A percentile compares a stretch with the other conserved stretches of the same genome.
These are phyloP conservation scores for Raffaelea ambrosiae DNA, from an alignment of 2,329 filamentous ascomycete genomes.

Conservation along the genomic window DNA sequence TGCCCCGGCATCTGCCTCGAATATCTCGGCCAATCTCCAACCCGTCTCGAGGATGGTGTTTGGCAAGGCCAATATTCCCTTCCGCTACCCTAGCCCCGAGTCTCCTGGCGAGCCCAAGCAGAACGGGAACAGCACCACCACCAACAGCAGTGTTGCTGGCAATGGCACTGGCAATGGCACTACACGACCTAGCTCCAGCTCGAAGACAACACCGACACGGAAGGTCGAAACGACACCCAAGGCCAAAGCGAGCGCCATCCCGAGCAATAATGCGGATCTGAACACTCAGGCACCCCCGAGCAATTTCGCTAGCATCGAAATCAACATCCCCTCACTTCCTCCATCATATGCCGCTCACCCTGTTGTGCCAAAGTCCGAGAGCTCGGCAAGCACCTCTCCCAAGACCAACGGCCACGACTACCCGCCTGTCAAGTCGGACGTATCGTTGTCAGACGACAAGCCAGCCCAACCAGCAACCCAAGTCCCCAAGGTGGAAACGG, in stretches of 20 bases:
- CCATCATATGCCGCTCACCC: conserved; percentile 1
- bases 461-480: not conserved
- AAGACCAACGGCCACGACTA: conserved; percentile 1
- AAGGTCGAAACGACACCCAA: conserved; percentile 19
- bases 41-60: conserved; percentile 42
- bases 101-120: conserved; percentile 13
- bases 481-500: not conserved
- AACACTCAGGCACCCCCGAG: conserved; percentile 23
- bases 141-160: not conserved
- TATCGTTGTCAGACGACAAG: not conserved
- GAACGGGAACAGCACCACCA: not conserved
- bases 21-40: conserved; percentile 33
- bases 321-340: conserved; percentile 30
- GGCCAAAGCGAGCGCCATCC: conserved; percentile 11
- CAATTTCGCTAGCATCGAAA: conserved; percentile 34
- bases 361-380: not conserved
- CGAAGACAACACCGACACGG: conserved; percentile 18
- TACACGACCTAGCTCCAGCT: conserved; percentile 8
- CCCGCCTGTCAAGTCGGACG: not conserved
- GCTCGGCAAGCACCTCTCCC: not conserved
- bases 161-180: not conserved
- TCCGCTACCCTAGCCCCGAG: conserved; percentile 30
- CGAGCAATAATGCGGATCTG: conserved; percentile 6
- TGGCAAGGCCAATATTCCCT: conserved; percentile 31
- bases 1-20: conserved; percentile 16